phyloP scores from a whole-genome alignment of 2,329 filamentous ascomycete genomes.

The Aspergillus neotritici region DNA sequence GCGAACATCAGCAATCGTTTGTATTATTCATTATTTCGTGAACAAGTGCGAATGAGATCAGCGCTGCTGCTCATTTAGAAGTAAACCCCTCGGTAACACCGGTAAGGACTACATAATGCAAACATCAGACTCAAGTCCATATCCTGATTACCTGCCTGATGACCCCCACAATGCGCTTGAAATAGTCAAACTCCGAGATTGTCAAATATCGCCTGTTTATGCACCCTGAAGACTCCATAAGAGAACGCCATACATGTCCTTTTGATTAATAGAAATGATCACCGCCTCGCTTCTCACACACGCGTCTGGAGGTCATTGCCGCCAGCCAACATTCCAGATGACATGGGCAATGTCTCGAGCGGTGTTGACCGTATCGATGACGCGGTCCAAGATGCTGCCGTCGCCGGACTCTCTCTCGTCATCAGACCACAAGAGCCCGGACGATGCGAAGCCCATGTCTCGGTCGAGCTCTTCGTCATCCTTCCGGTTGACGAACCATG shows the following conservation, averaged over 20 bases:
- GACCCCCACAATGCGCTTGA: too few species aligned
- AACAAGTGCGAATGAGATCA: too few species aligned
- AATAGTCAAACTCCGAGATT: too few species aligned
- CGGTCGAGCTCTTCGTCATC: slow-evolving; percentile 53
- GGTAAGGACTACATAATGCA: too few species aligned
- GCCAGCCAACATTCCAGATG: slow-evolving; percentile 63
- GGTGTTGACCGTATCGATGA: slow-evolving; percentile 71
- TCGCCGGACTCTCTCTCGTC: slow-evolving; percentile 63
- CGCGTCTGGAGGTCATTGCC: slow-evolving; percentile 37
- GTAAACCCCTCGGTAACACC: too few species aligned
- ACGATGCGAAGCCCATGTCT: slow-evolving; percentile 70
- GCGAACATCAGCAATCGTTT: too few species aligned
- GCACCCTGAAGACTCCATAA: too few species aligned
- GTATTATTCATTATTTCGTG: too few species aligned
- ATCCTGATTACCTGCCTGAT: too few species aligned
- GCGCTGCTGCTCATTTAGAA: too few species aligned
- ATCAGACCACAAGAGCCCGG: slow-evolving; percentile 87
- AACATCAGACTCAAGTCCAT: too few species aligned
- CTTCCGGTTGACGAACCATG: slow-evolving; percentile 30
- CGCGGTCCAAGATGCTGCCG: slow-evolving; percentile 66
- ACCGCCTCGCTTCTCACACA: background rate
- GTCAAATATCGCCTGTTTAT: too few species aligned
- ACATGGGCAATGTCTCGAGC: slow-evolving; percentile 60
- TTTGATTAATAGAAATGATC: background rate
- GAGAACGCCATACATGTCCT: background rate